Base-by-base conservation (phyloP, 2,329 filamentous ascomycete genomes). In the Xylaria sp. region DNA sequence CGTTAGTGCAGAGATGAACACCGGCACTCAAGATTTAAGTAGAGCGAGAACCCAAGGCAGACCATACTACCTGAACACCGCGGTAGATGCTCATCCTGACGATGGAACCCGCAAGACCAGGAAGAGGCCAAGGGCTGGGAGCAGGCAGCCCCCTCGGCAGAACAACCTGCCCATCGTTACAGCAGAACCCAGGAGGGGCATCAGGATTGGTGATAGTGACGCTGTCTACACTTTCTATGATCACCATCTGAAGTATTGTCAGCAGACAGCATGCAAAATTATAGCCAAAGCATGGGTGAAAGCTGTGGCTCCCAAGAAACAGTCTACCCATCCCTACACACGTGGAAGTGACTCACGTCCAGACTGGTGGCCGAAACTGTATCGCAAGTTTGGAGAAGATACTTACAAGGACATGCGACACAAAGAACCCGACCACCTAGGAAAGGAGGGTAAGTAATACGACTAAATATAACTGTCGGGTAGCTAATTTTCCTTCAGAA, bases 231-330 rank as follows among this genome's bases (percentile, higher is more conserved):
- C 82, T 9, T 90, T 90, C 71, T 91, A 92, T 72, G 83, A 87
- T 57, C 83, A 86, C 50, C 82, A 88, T 0, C 89, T 93, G 76
- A 88, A 87, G 71, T 86, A 87, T 67, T 87, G 91, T 73, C 91
- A 94, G 74, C 92, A 94, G 74, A 86, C 88, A 1, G 87, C 89
- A 7, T 91, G 90, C 80, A 94, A 94, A 79, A 82, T 90, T 32
- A 89, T 94, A 62, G 89, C 89, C 41, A 94, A 94, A 78, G 90
- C 88, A 12, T 94, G 91, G 88, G 89, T 94, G 68, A 93, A 93
- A 76, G 85, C 88, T 1, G 88, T 94, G 1, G 91, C 92, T 74
- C 92, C 92, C 0, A 93, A 92, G 80, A 94, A 94, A 79, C 91
- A 93, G 78, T 90, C 90, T 0, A 90, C 88, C 20, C 89, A 92